These are phyloP conservation scores for Obelidium mucronatum DNA, from an alignment of 192 early-diverging fungal genomes.

Conservation along the genomic window DNA sequence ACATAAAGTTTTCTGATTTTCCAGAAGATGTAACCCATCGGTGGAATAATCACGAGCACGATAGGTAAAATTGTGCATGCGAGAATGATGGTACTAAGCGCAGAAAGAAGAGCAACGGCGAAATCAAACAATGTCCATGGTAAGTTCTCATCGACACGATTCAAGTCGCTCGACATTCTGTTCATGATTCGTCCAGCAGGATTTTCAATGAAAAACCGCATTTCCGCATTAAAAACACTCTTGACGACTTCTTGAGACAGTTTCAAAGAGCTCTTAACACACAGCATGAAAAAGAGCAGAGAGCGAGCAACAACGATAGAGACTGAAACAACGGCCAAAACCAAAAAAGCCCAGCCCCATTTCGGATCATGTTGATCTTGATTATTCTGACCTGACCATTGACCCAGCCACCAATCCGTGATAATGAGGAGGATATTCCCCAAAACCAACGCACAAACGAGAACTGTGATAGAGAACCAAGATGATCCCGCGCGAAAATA, in stretches of 20 bases:
- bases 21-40: conserved; percentile 56
- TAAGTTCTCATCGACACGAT: conserved; percentile 66
- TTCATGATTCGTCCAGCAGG: conserved; percentile 73
- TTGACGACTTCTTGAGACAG: conserved; percentile 54
- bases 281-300: conserved; percentile 61
- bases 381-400: conserved; percentile 54
- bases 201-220: conserved; percentile 68
- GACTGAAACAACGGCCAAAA: conserved; percentile 53
- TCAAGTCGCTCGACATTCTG: conserved; percentile 63
- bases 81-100: conserved; percentile 67
- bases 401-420: conserved; percentile 66
- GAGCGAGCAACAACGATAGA: conserved; percentile 56
- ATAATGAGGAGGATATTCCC: conserved; percentile 50
- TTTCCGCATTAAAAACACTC: conserved; percentile 56
- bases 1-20: conserved; percentile 62
- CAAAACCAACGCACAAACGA: conserved; percentile 41
- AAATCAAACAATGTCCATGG: conserved; percentile 63
- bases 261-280: conserved; percentile 40
- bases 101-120: conserved; percentile 63
- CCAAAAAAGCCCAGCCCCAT: conserved; percentile 53
- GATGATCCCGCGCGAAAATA: conserved; percentile 51
- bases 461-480: conserved; percentile 11
- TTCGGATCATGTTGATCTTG: conserved; percentile 47
- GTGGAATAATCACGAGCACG: conserved; percentile 60
- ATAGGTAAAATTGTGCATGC: conserved; percentile 66